Conservation (phyloP, 1,284 basidiomycete species). For the Schizophyllum amplum region DNA sequence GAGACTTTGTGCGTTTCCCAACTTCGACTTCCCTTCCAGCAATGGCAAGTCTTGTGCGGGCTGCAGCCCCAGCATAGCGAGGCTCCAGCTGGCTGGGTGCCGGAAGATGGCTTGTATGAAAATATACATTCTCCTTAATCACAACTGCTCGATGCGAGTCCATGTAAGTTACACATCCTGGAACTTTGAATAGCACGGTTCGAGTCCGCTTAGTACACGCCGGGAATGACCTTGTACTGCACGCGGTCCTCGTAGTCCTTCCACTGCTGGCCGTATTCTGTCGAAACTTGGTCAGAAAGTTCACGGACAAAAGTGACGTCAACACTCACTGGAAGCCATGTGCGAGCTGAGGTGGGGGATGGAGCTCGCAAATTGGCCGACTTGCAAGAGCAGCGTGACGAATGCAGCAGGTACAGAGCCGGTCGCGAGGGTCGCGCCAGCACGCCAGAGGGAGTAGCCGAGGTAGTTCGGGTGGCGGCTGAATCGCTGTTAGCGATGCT, state of each 20-base stretch:
- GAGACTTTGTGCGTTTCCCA: no score
- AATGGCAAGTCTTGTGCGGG: no score
- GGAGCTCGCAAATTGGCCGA: slow-evolving; percentile 4
- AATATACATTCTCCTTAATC: no score
- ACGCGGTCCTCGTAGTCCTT: slow-evolving; percentile 13
- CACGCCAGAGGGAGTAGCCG: slow-evolving; percentile 16
- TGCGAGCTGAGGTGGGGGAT: slow-evolving; percentile 9
- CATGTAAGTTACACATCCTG: no score
- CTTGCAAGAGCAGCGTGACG: slow-evolving; percentile 2
- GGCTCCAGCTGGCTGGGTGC: no score
- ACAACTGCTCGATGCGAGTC: no score
- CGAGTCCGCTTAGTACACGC: slow-evolving; percentile 13
- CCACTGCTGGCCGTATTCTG: slow-evolving; percentile 14
- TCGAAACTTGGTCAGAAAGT: slow-evolving; percentile 5
- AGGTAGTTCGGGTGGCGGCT: slow-evolving; percentile 18
- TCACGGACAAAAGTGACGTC: not conserved
- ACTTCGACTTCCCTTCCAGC: no score
- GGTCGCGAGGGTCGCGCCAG: slow-evolving; percentile 13
- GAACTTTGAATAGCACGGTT: no score
- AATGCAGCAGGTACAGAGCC: slow-evolving; percentile 1
- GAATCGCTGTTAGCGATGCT: not conserved
- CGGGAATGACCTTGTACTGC: slow-evolving; percentile 15
- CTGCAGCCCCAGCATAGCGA: no score
- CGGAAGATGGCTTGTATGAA: no score
- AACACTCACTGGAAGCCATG: not conserved